A percentile compares a stretch with the other conserved stretches of the same genome.
phyloP scores from a whole-genome alignment of 2,329 filamentous ascomycete genomes.

The Ilyonectria robusta region DNA sequence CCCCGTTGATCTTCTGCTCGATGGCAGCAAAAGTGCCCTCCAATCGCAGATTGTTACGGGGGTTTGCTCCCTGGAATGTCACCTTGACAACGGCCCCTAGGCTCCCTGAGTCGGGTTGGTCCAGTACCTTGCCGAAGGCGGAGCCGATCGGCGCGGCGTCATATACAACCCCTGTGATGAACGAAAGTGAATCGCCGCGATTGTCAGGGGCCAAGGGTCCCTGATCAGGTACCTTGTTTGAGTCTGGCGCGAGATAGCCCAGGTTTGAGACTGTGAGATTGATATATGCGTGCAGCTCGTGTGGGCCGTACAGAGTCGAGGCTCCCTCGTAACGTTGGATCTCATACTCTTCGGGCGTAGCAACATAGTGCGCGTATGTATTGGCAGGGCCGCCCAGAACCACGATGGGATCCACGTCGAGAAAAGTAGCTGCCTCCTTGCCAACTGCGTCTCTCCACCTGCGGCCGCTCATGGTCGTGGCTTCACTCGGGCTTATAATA shows the following conservation, averaged over 20 bases:
- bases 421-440: slow-evolving; percentile 62
- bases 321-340: slow-evolving; percentile 96
- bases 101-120: slow-evolving; percentile 62
- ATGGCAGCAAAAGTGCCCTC: slow-evolving; percentile 85
- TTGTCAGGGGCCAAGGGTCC: slow-evolving; percentile 84
- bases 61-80: slow-evolving; percentile 89
- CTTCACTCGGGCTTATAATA: slow-evolving; percentile 88
- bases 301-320: slow-evolving; percentile 87
- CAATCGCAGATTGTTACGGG: slow-evolving; percentile 86
- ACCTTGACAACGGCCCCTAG: slow-evolving; percentile 75
- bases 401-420: slow-evolving; percentile 75
- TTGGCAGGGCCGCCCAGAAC: slow-evolving; percentile 92
- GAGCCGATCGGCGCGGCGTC: slow-evolving; percentile 78
- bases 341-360: slow-evolving; percentile 84
- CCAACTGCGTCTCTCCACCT: slow-evolving; percentile 84
- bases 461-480: slow-evolving; percentile 91
- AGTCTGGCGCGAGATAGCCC: slow-evolving; percentile 56
- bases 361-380: slow-evolving; percentile 87
- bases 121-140: slow-evolving; percentile 77
- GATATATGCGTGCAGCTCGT: slow-evolving; percentile 89
- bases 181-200: slow-evolving; percentile 79
- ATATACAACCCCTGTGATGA: slow-evolving; percentile 84
- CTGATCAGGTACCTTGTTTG: slow-evolving; percentile 57
- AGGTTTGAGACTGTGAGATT: slow-evolving; percentile 81
- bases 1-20: slow-evolving; percentile 68